phyloP scores from a whole-genome alignment of 768 basidiomycete genomes.

The Collybia nuda region DNA sequence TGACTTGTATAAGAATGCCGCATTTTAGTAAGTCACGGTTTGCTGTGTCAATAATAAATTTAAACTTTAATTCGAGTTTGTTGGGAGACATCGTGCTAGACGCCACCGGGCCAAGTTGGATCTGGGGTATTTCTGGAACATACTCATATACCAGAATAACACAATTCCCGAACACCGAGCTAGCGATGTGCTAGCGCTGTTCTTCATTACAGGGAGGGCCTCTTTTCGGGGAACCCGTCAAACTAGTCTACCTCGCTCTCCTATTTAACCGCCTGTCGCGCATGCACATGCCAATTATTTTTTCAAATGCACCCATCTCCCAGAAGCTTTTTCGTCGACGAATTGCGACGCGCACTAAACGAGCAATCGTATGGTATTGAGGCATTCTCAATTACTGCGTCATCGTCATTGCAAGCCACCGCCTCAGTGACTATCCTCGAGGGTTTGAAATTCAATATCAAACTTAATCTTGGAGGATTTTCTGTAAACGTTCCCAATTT shows the following conservation, averaged over 20 bases:
- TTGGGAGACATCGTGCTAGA: no score
- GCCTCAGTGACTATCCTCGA: constrained; percentile 60
- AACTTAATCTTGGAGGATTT: constrained; percentile 55
- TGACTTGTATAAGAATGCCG: neutral
- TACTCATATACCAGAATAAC: no score
- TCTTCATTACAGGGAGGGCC: neutral
- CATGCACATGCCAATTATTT: neutral
- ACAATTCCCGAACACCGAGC: neutral
- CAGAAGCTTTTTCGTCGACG: constrained; percentile 40
- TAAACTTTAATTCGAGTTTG: no score
- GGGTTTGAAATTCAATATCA: constrained; percentile 43
- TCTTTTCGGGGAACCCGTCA: neutral
- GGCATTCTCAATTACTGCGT: constrained; percentile 39
- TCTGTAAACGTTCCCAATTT: constrained; percentile 35
- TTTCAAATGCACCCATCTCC: constrained; percentile 15
- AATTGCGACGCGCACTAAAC: constrained; percentile 52
- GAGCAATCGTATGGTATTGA: constrained; percentile 61
- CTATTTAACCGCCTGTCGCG: constrained; percentile 2
- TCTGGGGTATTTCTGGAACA: no score
- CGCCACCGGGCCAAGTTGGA: no score
- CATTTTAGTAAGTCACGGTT: no score
- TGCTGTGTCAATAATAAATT: no score
- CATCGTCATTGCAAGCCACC: constrained; percentile 45
- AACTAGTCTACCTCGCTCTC: neutral
- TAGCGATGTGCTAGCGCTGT: neutral